Evolutionary conservation across 2,329 filamentous ascomycete species (phyloP), one percentile per base, ranked within the genome.

Genomic region (Colletotrichum tanaceti): DNA sequence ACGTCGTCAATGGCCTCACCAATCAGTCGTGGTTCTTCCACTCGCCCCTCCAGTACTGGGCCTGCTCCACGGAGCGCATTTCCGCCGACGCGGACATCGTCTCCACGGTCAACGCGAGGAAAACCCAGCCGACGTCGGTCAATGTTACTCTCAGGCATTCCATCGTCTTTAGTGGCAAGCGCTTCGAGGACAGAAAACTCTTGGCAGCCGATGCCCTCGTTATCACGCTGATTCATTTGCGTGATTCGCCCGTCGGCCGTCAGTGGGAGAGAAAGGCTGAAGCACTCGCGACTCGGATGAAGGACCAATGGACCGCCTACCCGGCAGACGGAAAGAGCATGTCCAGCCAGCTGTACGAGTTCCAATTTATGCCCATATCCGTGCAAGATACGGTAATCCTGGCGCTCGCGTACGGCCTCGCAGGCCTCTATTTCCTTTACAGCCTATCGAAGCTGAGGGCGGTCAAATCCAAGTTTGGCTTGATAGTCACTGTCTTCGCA

Each of bases 11-110:
- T 73, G 88, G 87, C 16, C 77, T 89, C 41, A 87, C 84, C 4
- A 86, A 88, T 71, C 80, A 89, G 72, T 88, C 88, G 4, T 93
- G 91, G 91, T 92, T 92, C 73, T 92, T 92, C 74, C 91, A 94
- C 73, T 94, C 92, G n/a, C 92, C 92, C 1, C 79, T 95, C 62
- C 89, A 93, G 77, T 94, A 94, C 77, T 95, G 92, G 92, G 86
- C 89, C 68, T 91, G 90, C 75, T 91, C 84, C n/a, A 75, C 81
- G 6, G 83, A 86, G 1, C 79, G 78, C 7, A 86, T 95, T 58
- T 76, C 85, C 32, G 76, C 79, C 18, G 92, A 95, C 73, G 62
- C 77, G 0, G 84, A 94, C 74, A 84, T 94, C 14, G 76, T 94
- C 3, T 77, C 79, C 1, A 94, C 92, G 0, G 89, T 94, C 74